Evolutionary conservation across 345 rosid genomes (phyloP), one percentile per base, ranked within the genome.

Genomic region (Hibiscus tridactylites): DNA sequence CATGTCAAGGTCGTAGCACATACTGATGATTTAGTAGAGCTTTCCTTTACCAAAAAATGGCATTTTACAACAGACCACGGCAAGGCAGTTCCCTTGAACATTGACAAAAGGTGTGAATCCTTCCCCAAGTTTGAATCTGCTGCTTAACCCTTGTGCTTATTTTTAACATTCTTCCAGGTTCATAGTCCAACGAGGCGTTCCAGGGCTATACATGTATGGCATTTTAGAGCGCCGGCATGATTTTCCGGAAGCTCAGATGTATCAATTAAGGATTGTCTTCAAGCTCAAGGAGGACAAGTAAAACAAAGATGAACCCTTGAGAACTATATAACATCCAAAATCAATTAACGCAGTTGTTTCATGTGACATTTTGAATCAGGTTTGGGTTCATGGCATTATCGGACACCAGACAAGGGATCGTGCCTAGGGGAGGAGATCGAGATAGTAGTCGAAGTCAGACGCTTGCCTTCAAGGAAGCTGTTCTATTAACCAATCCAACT

Each of bases 391-490:
- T 94, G 98, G 92, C 92, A 37, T 15, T 90, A 80, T 85, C 97
- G 0, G 88, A 95, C 76, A 86, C 80, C 53, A 79, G 79, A 57
- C 97, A 88, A 35, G 85, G 97, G 75, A 68, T 78, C 6, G 90
- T 92, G 99, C 98, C 99, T 2, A 72, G 75, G 31, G 76, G 77
- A 3, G 74, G 65, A n/a, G 98, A 95, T 73, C 83, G 92, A 1
- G 53, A 12, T 1, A 37, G 33, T 0, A 79, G 61, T 37, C 77
- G 77, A 3, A 76, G 89, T 19, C 49, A 78, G 68, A 63, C 47
- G 7, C 90, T 92, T 66, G 97, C 89, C 4, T 95, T 80, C 65
- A 87, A 87, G 15, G 98, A 95, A 86, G 99, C 99, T 29, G 98
- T 95, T 76, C 88, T 87, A 65, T 71, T 89, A 58, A 88, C 92